Conservation (phyloP, 2,329 filamentous ascomycete species). For the Calcarisporium arbuscula region DNA sequence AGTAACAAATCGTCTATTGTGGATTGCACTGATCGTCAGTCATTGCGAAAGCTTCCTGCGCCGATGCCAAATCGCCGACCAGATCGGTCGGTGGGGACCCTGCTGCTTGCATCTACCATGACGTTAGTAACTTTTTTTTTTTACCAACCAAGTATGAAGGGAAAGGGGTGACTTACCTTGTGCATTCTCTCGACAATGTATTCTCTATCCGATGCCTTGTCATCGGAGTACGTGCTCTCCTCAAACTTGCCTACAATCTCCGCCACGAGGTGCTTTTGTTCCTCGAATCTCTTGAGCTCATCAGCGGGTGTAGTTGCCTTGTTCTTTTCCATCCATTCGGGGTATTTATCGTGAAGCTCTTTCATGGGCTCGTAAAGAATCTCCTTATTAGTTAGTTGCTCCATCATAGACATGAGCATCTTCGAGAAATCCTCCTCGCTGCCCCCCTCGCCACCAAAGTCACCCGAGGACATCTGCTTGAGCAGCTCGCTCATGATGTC, state of each 20-base stretch:
- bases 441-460: constrained; percentile 48
- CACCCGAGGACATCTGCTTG: constrained; percentile 67
- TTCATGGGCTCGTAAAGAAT: constrained; percentile 99
- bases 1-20: constrained; percentile 38
- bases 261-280: constrained; percentile 70
- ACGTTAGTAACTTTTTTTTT: background rate
- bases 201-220: constrained; percentile 73
- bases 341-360: constrained; percentile 89
- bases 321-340: constrained; percentile 80
- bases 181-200: constrained; percentile 98
- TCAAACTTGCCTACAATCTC: constrained; percentile 92
- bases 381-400: constrained; percentile 96
- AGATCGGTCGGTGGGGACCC: constrained; percentile 87
- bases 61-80: constrained; percentile 81
- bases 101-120: constrained; percentile 94
- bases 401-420: constrained; percentile 97
- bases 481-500: constrained; percentile 90
- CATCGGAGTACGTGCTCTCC: constrained; percentile 71
- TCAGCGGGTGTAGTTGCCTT: constrained; percentile 56
- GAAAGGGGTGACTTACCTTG: constrained; percentile 55
- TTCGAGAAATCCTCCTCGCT: constrained; percentile 84
- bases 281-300: constrained; percentile 73
- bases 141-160: constrained; percentile 4
- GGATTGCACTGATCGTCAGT: constrained; percentile 58
- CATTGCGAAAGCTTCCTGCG: constrained; percentile 62